A percentile compares a stretch with the other conserved stretches of the same genome.
phyloP scores from a whole-genome alignment of 352 stramenopile genomes.

The Pythium pyrilobum region DNA sequence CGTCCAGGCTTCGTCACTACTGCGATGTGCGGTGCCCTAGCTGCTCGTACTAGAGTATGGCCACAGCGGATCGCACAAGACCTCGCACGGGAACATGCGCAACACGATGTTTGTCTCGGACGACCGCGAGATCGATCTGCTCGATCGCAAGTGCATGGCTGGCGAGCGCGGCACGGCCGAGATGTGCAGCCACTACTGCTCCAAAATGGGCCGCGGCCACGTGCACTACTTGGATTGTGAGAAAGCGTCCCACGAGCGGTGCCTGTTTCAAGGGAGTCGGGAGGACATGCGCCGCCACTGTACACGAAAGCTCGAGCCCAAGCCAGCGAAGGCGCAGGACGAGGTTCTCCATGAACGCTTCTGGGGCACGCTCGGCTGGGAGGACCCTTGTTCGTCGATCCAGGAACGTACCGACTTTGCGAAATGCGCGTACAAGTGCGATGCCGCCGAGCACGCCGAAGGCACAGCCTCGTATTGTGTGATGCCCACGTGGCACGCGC shows the following conservation, averaged over 20 bases:
- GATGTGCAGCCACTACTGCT: slow-evolving; percentile 80
- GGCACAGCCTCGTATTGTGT: slow-evolving; percentile 51
- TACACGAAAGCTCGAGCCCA: slow-evolving; percentile 39
- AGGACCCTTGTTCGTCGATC: slow-evolving; percentile 56
- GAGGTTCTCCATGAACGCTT: slow-evolving; percentile 74
- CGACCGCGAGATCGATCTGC: slow-evolving; percentile 50
- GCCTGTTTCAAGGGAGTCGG: slow-evolving; percentile 1
- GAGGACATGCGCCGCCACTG: slow-evolving; percentile 51
- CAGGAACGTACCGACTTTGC: slow-evolving; percentile 56
- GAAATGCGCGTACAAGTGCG: slow-evolving; percentile 68
- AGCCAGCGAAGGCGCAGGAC: slow-evolving; percentile 47
- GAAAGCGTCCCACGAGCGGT: not conserved
- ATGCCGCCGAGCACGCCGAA: slow-evolving; percentile 61
- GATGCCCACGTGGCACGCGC: slow-evolving; percentile 58
- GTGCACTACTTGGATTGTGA: not conserved
- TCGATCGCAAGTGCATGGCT: slow-evolving; percentile 66
- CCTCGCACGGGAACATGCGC: slow-evolving; percentile 76
- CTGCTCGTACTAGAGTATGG: slow-evolving; percentile 68
- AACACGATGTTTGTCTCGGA: slow-evolving; percentile 72
- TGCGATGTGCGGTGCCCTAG: slow-evolving; percentile 63
- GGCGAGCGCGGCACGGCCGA: slow-evolving; percentile 64
- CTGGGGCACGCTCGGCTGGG: slow-evolving; percentile 70
- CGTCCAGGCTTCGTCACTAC: slow-evolving; percentile 51
- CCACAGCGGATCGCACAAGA: slow-evolving; percentile 48
- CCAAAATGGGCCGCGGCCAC: slow-evolving; percentile 42